These are phyloP conservation scores for Fraxinus angustifolia DNA, from an alignment of 305 asterid species.

Conservation along the genomic window DNA sequence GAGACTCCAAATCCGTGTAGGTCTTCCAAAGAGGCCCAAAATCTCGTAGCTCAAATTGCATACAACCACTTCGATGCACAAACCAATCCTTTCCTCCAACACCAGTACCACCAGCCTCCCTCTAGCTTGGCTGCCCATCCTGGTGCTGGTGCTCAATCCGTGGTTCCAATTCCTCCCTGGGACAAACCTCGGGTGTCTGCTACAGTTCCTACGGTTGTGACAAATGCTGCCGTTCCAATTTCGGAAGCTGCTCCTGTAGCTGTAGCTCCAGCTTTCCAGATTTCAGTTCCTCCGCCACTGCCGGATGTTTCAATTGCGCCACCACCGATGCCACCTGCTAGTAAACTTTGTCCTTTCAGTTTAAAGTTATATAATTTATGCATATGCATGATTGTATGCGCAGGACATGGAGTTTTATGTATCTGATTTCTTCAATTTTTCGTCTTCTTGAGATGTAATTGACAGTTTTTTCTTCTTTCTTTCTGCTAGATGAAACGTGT, in stretches of 20 bases:
- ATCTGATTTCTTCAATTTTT: neutral
- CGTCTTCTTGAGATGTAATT: neutral
- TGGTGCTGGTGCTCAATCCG: neutral
- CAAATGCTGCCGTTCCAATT: slow-evolving; percentile 1
- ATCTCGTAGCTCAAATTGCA: slow-evolving; percentile 51
- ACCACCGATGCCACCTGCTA: slow-evolving; percentile 31
- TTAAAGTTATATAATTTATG: neutral
- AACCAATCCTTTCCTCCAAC: neutral
- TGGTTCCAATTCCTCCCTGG: neutral
- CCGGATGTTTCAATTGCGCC: slow-evolving; percentile 17
- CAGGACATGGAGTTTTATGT: neutral
- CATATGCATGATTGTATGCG: neutral
- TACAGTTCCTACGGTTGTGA: neutral
- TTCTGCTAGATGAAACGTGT: neutral
- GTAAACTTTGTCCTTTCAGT: slow-evolving; percentile 11
- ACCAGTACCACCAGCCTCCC: neutral
- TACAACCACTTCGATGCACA: slow-evolving; percentile 28
- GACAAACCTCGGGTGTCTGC: neutral
- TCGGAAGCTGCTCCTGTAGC: neutral
- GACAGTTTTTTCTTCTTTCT: neutral
- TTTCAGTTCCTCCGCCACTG: slow-evolving; percentile 24
- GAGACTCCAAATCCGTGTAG: slow-evolving; percentile 35
- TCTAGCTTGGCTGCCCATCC: neutral
- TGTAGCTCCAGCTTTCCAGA: neutral
- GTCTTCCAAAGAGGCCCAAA: slow-evolving; percentile 57